These are phyloP conservation scores for Kondoa malvinella DNA, from an alignment of 768 basidiomycete genomes.

Conservation along the genomic window DNA sequence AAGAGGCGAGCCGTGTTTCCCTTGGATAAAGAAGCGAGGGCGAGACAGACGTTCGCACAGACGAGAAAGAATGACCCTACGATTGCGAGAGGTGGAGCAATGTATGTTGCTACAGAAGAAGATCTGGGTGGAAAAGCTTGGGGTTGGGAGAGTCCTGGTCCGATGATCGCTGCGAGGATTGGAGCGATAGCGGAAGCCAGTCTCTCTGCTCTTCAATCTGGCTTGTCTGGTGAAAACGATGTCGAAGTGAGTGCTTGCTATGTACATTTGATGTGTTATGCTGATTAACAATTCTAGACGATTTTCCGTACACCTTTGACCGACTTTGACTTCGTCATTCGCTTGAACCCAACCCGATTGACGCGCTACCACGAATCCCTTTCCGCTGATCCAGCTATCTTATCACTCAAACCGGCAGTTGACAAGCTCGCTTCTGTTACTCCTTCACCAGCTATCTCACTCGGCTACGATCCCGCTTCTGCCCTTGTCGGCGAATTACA, in stretches of 20 bases:
- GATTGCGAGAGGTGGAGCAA: slow-evolving; percentile 39
- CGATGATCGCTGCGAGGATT: slow-evolving; percentile 56
- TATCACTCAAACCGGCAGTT: background rate
- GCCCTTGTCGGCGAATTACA: slow-evolving; percentile 53
- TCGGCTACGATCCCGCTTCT: slow-evolving; percentile 66
- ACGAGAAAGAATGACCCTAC: slow-evolving; percentile 30
- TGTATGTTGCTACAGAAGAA: slow-evolving; percentile 61
- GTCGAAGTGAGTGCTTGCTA: slow-evolving; percentile 41
- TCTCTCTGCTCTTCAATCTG: background rate
- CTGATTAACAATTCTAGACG: slow-evolving; percentile 37
- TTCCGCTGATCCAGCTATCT: slow-evolving; percentile 35
- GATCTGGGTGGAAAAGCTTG: slow-evolving; percentile 60
- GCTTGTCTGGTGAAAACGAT: slow-evolving; percentile 37
- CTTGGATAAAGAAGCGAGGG: slow-evolving; percentile 24
- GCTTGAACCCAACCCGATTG: slow-evolving; percentile 47
- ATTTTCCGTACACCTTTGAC: slow-evolving; percentile 67
- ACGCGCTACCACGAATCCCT: slow-evolving; percentile 63
- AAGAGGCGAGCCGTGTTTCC: slow-evolving; percentile 29
- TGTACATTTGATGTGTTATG: slow-evolving; percentile 7
- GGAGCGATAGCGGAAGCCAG: slow-evolving; percentile 55
- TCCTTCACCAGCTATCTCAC: slow-evolving; percentile 29
- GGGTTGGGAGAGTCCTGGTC: slow-evolving; percentile 51
- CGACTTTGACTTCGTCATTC: slow-evolving; percentile 71
- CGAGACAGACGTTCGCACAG: slow-evolving; percentile 30
- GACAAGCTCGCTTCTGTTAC: background rate